A percentile compares a stretch with the other conserved stretches of the same genome.
Conservation (phyloP, 78 protist genomes). For the Isochrysis galbana region DNA sequence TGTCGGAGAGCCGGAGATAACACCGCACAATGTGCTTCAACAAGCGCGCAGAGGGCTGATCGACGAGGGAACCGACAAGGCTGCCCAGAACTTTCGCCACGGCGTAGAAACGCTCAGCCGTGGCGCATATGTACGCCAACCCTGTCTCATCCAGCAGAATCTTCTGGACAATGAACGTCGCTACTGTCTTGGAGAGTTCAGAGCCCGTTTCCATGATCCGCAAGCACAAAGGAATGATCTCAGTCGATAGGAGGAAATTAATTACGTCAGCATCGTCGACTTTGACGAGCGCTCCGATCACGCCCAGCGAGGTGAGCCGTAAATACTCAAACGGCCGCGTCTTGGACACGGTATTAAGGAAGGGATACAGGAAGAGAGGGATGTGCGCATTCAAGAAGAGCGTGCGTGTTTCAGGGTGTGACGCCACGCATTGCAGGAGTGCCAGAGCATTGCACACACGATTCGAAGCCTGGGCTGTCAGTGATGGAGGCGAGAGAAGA, state of each 20-base stretch:
- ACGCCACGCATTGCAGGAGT: slow-evolving; percentile 97
- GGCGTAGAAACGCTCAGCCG: slow-evolving; percentile 90
- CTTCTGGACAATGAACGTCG: slow-evolving; percentile 98
- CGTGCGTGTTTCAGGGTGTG: slow-evolving; percentile 96
- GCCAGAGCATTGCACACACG: slow-evolving; percentile 96
- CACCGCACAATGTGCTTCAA: slow-evolving; percentile 94
- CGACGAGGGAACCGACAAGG: slow-evolving; percentile 30
- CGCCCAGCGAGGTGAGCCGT: slow-evolving; percentile 97
- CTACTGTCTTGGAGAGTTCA: slow-evolving; percentile 96
- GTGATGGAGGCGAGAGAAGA: slow-evolving; percentile 88
- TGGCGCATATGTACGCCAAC: slow-evolving; percentile 81
- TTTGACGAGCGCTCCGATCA: slow-evolving; percentile 98
- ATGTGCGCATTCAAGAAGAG: slow-evolving; percentile 96
- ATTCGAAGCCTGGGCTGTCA: slow-evolving; percentile 89
- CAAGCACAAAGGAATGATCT: slow-evolving; percentile 97
- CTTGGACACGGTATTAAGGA: slow-evolving; percentile 89
- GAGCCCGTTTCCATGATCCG: slow-evolving; percentile 97
- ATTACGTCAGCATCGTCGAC: slow-evolving; percentile 91
- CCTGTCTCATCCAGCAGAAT: slow-evolving; percentile 84
- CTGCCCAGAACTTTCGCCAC: slow-evolving; percentile 71
- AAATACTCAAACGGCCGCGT: slow-evolving; percentile 96
- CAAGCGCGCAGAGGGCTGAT: slow-evolving; percentile 47
- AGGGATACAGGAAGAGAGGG: slow-evolving; percentile 97
- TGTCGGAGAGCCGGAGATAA: slow-evolving; percentile 92
- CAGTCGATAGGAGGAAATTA: slow-evolving; percentile 92